A percentile compares a stretch with the other conserved stretches of the same genome.
Conservation (phyloP, 139 green algal genomes). For the Pleodorina starrii region DNA sequence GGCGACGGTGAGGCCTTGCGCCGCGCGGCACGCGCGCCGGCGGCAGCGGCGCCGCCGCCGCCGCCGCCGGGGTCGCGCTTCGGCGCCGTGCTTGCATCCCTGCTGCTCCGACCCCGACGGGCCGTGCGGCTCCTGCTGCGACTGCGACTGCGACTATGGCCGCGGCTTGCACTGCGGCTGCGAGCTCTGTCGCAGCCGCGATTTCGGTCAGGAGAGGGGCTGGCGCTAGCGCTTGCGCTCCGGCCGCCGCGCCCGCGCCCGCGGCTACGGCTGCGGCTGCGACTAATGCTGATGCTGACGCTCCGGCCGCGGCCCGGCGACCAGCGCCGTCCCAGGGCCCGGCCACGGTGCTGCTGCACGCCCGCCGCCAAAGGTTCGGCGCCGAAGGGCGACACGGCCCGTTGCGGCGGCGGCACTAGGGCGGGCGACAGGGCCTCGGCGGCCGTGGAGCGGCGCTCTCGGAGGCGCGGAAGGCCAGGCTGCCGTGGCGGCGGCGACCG, state of each 20-base stretch:
- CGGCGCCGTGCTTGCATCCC: no score
- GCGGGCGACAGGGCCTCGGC: not conserved
- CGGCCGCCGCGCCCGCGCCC: not conserved
- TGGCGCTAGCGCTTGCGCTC: not conserved
- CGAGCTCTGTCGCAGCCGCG: not conserved
- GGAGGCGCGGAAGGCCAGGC: not conserved
- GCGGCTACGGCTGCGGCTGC: slow-evolving; percentile 10
- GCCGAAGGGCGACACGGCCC: not conserved
- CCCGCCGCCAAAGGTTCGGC: not conserved
- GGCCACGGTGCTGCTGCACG: not conserved
- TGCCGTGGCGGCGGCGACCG: not conserved
- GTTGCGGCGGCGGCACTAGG: not conserved
- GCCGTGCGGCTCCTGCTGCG: not conserved
- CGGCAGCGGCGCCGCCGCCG: no score
- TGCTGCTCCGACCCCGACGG: no score
- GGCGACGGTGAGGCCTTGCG: no score
- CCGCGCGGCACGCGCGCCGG: no score
- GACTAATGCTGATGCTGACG: slow-evolving; percentile 7
- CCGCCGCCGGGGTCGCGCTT: no score
- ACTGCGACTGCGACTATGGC: not conserved
- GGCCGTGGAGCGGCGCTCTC: not conserved
- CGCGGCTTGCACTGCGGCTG: not conserved
- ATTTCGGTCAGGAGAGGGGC: no score
- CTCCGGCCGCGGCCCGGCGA: slow-evolving; percentile 17
- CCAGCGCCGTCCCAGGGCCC: not conserved